phyloP scores from a whole-genome alignment of 1,139 yeast species.

The Debaryomyces psychrophilus region DNA sequence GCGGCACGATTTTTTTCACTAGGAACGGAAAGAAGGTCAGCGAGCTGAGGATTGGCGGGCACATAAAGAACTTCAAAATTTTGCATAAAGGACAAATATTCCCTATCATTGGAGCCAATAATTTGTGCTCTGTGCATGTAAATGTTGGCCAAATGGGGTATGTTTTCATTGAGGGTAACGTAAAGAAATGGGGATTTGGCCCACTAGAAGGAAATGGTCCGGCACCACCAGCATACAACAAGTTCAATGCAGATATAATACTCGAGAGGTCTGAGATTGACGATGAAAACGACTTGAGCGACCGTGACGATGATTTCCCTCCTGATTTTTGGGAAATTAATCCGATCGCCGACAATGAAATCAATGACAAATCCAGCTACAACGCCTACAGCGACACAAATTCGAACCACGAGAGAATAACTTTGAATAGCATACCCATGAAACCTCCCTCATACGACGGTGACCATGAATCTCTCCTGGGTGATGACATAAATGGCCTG shows the following conservation, averaged over 20 bases:
- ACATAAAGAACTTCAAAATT: slow-evolving; percentile 50
- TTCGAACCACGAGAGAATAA: slow-evolving; percentile 44
- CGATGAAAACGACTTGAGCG: slow-evolving; percentile 48
- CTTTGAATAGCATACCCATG: slow-evolving; percentile 42
- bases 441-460: slow-evolving; percentile 41
- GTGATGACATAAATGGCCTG: slow-evolving; percentile 3
- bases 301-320: slow-evolving; percentile 55
- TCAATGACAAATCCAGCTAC: slow-evolving; percentile 42
- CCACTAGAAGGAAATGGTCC: slow-evolving; percentile 63
- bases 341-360: slow-evolving; percentile 18
- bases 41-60: slow-evolving; percentile 72
- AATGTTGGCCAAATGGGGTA: slow-evolving; percentile 61
- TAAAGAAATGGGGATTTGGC: slow-evolving; percentile 67
- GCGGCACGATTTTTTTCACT: slow-evolving; percentile 69
- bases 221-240: slow-evolving; percentile 64
- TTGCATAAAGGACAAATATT: slow-evolving; percentile 45
- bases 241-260: slow-evolving; percentile 56
- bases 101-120: slow-evolving; percentile 58
- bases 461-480: slow-evolving; percentile 15
- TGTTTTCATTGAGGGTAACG: slow-evolving; percentile 62
- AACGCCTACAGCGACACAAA: slow-evolving; percentile 42
- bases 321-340: slow-evolving; percentile 56
- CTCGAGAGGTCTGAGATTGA: slow-evolving; percentile 59
- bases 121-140: slow-evolving; percentile 55
- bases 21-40: slow-evolving; percentile 69